These are phyloP conservation scores for Hypoxylon sp. DNA, from an alignment of 2,329 filamentous ascomycete species.

Conservation along the genomic window DNA sequence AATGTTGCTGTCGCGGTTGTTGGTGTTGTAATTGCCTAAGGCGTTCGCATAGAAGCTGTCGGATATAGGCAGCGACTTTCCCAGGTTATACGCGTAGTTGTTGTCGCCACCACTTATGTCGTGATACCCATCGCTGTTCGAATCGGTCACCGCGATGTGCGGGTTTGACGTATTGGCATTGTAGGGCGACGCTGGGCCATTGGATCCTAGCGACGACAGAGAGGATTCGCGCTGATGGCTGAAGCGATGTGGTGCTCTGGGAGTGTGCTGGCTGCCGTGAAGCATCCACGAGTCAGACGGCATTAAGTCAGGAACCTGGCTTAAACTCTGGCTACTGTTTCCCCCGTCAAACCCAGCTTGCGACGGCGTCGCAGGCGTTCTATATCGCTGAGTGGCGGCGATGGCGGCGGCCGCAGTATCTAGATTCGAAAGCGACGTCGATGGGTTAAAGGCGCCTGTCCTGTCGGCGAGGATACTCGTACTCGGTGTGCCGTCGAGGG, in stretches of 20 bases:
- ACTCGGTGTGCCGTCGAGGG: slow-evolving; percentile 37
- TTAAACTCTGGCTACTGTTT: slow-evolving; percentile 47
- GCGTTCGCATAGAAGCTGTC: slow-evolving; percentile 58
- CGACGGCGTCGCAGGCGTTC: slow-evolving; percentile 39
- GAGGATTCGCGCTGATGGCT: slow-evolving; percentile 73
- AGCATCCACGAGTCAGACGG: slow-evolving; percentile 54
- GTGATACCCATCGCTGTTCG: slow-evolving; percentile 62
- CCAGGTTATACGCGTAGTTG: slow-evolving; percentile 63
- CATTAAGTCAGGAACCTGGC: slow-evolving; percentile 53
- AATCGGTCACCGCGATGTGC: slow-evolving; percentile 69
- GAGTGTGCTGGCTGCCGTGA: slow-evolving; percentile 50
- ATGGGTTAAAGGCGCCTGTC: slow-evolving; percentile 44
- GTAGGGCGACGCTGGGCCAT: slow-evolving; percentile 73
- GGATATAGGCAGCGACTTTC: slow-evolving; percentile 60
- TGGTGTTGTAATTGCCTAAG: slow-evolving; percentile 51
- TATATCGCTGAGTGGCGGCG: slow-evolving; percentile 50
- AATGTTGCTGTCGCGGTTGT: slow-evolving; percentile 53
- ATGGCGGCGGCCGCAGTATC: slow-evolving; percentile 54
- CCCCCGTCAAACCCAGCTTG: slow-evolving; percentile 41
- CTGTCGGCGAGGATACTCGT: slow-evolving; percentile 52
- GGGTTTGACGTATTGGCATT: slow-evolving; percentile 70
- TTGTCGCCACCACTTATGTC: slow-evolving; percentile 59
- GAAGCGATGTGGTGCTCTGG: slow-evolving; percentile 54
- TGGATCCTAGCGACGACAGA: slow-evolving; percentile 72
- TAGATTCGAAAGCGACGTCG: slow-evolving; percentile 53